Base-by-base conservation (phyloP, 306 rosid species). In the Fragaria iinumae region DNA sequence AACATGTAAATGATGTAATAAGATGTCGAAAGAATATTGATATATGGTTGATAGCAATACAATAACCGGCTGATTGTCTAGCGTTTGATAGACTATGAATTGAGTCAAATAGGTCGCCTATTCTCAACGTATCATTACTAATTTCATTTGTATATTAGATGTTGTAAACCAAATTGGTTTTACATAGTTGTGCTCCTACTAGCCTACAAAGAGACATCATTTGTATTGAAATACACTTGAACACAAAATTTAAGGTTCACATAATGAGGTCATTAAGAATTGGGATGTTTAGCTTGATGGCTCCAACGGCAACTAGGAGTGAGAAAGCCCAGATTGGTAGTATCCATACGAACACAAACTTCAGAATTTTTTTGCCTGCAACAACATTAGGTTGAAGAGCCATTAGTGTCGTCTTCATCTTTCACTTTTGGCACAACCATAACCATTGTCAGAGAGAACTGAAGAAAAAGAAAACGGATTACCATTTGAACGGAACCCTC, bases 291-390 rank as follows among this genome's bases (percentile, higher is more conserved):
- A 92, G 85, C 88, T 91, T 88, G 79, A 92, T 85, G 75, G 73
- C 69, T 23, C 99, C 99, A 75, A 78, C 77, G 20, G 99, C 97
- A 57, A 91, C 78, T 21, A 96, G 82, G 18, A 95, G 78, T 72
- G 82, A 79, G 53, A 90, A 44, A 6, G 69, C 79, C 99, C 98
- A 94, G 52, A 94, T 71, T 48, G 97, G 97, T 21, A 94, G 80
- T 52, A 92, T 44, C 99, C 97, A 92, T 59, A 76, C 77, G 59
- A 91, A 45, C 23, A 79, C 62, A 69, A 89, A 75, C 60, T 83
- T 34, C 47, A 90, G 79, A 75, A 87, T 80, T 20, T 76, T 76
- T 81, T 88, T 96, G 39, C 97, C 99, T 96, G 91, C 79, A 78
- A 53, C 38, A 32, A 25, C 10, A 41, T 14, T 32, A 72, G 11